Evolutionary conservation across 2,329 filamentous ascomycete genomes (phyloP).

Genomic region (Nothophaeocryptopus gaeumannii): DNA sequence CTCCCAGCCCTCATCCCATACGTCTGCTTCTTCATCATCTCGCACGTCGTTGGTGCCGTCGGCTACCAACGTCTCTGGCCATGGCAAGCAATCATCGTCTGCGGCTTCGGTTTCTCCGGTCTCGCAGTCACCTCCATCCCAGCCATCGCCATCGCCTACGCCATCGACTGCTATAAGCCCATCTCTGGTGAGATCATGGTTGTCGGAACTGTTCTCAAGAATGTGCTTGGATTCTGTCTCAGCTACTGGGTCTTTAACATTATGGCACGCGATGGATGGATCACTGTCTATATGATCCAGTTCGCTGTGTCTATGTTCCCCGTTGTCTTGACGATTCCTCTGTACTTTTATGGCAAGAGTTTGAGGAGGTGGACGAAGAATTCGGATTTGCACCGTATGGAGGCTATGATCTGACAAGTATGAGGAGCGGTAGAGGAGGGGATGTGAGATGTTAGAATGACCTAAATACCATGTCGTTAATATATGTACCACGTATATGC

Average conservation of each 20-base stretch:
- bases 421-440: too few relatives aligned
- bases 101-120: constrained; percentile 48
- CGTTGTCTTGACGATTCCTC: constrained; percentile 39
- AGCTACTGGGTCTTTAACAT: constrained; percentile 44
- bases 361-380: constrained; percentile 7
- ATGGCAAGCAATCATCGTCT: constrained; percentile 50
- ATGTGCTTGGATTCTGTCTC: constrained; percentile 45
- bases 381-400: constrained; percentile 9
- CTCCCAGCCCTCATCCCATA: constrained; percentile 54
- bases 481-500: too few relatives aligned
- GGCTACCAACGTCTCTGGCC: constrained; percentile 50
- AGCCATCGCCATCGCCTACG: constrained; percentile 45
- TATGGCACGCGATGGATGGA: constrained; percentile 38
- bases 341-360: constrained; percentile 45
- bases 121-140: constrained; percentile 43
- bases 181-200: constrained; percentile 49
- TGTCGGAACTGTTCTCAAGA: constrained; percentile 45
- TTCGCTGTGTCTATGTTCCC: constrained; percentile 43
- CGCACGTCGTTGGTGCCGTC: constrained; percentile 47
- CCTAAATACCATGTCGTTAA: too few relatives aligned
- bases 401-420: constrained; percentile 2
- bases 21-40: constrained; percentile 50
- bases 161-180: constrained; percentile 48
- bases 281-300: constrained; percentile 45
- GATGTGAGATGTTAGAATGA: too few relatives aligned